Evolutionary conservation across 306 rosid species (phyloP), one percentile per base, ranked within the genome.

Genomic region (Chamaecrista fasciculata): DNA sequence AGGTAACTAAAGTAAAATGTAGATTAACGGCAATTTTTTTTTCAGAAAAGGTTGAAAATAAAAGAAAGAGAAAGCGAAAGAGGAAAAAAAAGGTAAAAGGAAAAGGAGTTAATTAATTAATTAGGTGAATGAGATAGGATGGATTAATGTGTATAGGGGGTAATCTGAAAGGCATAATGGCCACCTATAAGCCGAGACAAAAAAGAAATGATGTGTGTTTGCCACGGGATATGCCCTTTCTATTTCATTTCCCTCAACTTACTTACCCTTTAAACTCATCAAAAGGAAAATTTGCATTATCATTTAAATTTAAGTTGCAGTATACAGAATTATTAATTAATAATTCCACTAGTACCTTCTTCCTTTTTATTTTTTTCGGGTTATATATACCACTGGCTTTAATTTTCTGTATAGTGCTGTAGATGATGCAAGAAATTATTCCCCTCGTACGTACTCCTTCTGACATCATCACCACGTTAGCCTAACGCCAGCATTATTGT

Each of bases 141-240:
- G 73, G 48, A 67, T 53, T 33, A 43, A 74, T 65, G 10, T 37
- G 43, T 37, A 40, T 18, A 55, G 76, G 66, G 47, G 71, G 84
- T 77, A 78, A 81, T 80, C 77, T 74, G 74, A 83, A 79, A 31
- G 85, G 48, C 69, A 84, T 86, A 76, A 88, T 88, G 87, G 73
- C 74, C 18, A 76, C 58, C 82, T 75, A 82, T 74, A 82, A 85
- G 74, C 72, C 80, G 80, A 82, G 97, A 87, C 95, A 90, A 90
- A 90, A 90, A 87, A 21, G 90, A 91, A 91, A 91, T 91, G 97
- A 91, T 91, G 83, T 71, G 31, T 87, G 95, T 88, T 91, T 64
- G 85, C 97, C 95, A 91, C 90, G 84, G 76, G 82, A 52, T n/a
- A n/a, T 43, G 58, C 48, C 61, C 71, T 72, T 65, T 80, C 62